Evolutionary conservation across 148 eudicot species (phyloP).

Genomic region (Camellia sinensis): DNA sequence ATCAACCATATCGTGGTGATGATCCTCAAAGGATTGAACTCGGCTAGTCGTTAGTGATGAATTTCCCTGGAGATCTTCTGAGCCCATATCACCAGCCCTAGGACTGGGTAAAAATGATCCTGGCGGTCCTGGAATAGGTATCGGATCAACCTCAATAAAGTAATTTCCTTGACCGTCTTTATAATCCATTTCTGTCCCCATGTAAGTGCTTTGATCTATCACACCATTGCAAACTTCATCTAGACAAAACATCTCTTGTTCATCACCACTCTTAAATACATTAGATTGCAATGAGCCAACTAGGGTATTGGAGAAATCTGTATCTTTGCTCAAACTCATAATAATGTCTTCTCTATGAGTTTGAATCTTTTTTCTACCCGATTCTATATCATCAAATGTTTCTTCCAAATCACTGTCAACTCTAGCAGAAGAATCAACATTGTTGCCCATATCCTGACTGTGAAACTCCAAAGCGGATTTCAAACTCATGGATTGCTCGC

Average conservation of each 20-base stretch:
- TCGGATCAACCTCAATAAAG: slow-evolving; percentile 31
- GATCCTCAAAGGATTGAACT: slow-evolving; percentile 45
- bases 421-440: slow-evolving; percentile 16
- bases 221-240: slow-evolving; percentile 28
- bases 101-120: slow-evolving; percentile 42
- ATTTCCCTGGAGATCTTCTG: slow-evolving; percentile 44
- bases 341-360: slow-evolving; percentile 14
- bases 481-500: slow-evolving; percentile 17
- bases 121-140: slow-evolving; percentile 38
- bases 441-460: slow-evolving; percentile 10
- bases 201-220: slow-evolving; percentile 14
- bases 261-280: slow-evolving; percentile 29
- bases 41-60: slow-evolving; percentile 51
- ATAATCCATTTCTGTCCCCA: slow-evolving; percentile 29
- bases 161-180: slow-evolving; percentile 35
- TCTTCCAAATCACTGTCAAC: slow-evolving; percentile 9
- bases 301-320: slow-evolving; percentile 23
- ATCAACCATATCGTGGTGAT: slow-evolving; percentile 38
- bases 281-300: slow-evolving; percentile 12
- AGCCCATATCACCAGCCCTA: slow-evolving; percentile 25
- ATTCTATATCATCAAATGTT: slow-evolving; percentile 14
- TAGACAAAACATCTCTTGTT: slow-evolving; percentile 28
- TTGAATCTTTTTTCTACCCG: slow-evolving; percentile 9
- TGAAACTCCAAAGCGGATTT: slow-evolving; percentile 6
- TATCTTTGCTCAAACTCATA: slow-evolving; percentile 27